Evolutionary conservation across 2,329 filamentous ascomycete genomes (phyloP).

Genomic region (Cyphellophora attinorum): DNA sequence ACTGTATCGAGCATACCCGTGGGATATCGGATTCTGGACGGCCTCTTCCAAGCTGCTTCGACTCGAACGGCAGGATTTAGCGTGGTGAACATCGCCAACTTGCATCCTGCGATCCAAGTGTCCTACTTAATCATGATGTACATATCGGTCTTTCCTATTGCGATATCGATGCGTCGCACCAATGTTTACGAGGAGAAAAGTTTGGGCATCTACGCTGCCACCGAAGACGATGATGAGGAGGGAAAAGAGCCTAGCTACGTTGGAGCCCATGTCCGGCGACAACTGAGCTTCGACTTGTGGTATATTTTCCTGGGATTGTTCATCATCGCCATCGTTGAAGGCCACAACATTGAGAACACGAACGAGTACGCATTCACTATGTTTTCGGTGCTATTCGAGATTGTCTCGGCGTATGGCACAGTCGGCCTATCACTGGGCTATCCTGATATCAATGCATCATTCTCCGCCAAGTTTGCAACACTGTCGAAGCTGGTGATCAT

Average conservation of each 20-base stretch:
- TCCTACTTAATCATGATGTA: conserved; percentile 59
- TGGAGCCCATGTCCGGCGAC: conserved; percentile 79
- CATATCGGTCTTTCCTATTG: conserved; percentile 52
- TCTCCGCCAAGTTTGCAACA: conserved; percentile 70
- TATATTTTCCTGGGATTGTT: conserved; percentile 92
- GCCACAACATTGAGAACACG: conserved; percentile 53
- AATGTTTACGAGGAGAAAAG: conserved; percentile 55
- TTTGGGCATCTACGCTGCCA: conserved; percentile 58
- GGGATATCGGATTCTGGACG: conserved; percentile 71
- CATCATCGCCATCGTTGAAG: conserved; percentile 83
- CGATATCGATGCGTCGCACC: conserved; percentile 50
- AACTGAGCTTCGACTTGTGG: conserved; percentile 96
- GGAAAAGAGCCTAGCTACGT: conserved; percentile 69
- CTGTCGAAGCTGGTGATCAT: conserved; percentile 58
- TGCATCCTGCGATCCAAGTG: conserved; percentile 81
- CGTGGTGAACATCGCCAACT: conserved; percentile 62
- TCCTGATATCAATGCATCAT: conserved; percentile 62
- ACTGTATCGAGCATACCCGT: conserved; percentile 59
- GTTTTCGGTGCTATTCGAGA: conserved; percentile 68
- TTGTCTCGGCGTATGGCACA: conserved; percentile 86
- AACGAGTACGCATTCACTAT: conserved; percentile 53
- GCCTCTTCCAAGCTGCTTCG: conserved; percentile 79
- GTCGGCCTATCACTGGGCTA: conserved; percentile 87
- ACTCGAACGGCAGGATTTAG: conserved; percentile 88
- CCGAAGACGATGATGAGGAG: conserved; percentile 51